These are phyloP conservation scores for Kwoniella botswanensis DNA, from an alignment of 768 basidiomycete species.

Conservation along the genomic window DNA sequence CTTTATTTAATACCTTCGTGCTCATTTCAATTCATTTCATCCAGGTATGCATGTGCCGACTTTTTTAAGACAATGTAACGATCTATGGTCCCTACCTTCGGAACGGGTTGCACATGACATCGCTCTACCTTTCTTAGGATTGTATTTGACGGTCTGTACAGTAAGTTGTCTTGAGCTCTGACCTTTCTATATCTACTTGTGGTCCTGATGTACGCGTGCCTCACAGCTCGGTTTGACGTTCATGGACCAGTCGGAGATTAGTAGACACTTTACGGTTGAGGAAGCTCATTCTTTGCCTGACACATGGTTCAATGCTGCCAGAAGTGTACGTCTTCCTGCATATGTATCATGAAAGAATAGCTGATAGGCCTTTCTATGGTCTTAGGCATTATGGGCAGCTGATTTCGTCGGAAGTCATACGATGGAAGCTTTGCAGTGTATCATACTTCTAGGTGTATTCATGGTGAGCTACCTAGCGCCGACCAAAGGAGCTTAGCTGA, in stretches of 20 bases:
- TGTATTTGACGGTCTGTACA: conserved; percentile 54
- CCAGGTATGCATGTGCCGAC: conserved; percentile 57
- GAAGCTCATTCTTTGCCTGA: conserved; percentile 52
- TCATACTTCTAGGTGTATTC: conserved; percentile 54
- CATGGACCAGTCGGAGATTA: conserved; percentile 52
- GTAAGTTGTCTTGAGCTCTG: conserved; percentile 34
- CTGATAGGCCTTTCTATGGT: not conserved
- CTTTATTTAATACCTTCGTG: not conserved
- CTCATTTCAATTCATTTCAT: not conserved
- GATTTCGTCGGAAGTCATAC: conserved; percentile 56
- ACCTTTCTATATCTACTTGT: not conserved
- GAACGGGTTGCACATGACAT: conserved; percentile 51
- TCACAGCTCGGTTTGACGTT: conserved; percentile 56
- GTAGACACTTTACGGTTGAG: conserved; percentile 51
- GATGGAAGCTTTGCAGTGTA: conserved; percentile 54
- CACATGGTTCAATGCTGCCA: conserved; percentile 49
- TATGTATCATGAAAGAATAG: not conserved
- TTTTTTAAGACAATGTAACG: conserved; percentile 56
- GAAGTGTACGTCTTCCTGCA: conserved; percentile 33
- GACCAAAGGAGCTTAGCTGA: not conserved
- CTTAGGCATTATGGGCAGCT: conserved; percentile 52
- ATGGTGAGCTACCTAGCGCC: conserved; percentile 41
- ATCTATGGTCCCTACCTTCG: conserved; percentile 55
- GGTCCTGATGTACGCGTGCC: not conserved
- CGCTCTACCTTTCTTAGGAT: conserved; percentile 54